Evolutionary conservation across 495 filamentous ascomycete species (phyloP), one percentile per base, ranked within the genome.

Genomic region (Penicillium longicatenatum): DNA sequence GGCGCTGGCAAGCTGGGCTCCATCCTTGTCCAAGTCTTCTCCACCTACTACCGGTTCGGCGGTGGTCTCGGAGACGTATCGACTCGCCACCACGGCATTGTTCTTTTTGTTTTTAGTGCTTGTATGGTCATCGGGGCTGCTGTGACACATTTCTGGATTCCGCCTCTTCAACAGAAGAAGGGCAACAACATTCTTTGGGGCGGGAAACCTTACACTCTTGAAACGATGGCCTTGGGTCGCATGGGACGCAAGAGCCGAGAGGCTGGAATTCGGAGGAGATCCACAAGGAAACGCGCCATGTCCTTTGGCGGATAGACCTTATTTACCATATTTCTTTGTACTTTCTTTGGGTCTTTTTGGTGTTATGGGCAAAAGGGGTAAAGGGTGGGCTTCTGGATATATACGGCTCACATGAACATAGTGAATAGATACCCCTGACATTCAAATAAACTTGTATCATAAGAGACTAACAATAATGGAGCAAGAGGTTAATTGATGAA

Each of bases 1-100:
- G 84, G 72, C 1, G 52, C 71, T 6, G 84, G 84, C 50, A 86
- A 86, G 60, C 62, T 86, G 42, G 84, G 83, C 46, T 82, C 82
- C 19, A 80, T 87, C 45, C 70, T 84, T 24, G 80, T 82, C 41
- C 81, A 84, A 54, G 53, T 82, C 39, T 74, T 84, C 61, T 78
- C 81, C 17, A 71, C 70, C 2, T 76, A 78, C 62, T 78, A 77
- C 50, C 73, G 64, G 19, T 77, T 79, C 55, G 70, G 72, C 43
- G 55, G 65, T 1, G 69, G 63, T 1, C 61, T 65, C 6, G 71
- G 69, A n/a, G 47, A 64, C n/a, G 51, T 62, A 12, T 67, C 68
- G 16, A 77, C 70, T 19, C 61, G 65, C 42, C 75, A 69, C 33
- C 73, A 78, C 57, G 75, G 76, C 49, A 75, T 70, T 58, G 71